Evolutionary conservation across 768 basidiomycete genomes (phyloP).

Genomic region (Kwoniella dendrophila): DNA sequence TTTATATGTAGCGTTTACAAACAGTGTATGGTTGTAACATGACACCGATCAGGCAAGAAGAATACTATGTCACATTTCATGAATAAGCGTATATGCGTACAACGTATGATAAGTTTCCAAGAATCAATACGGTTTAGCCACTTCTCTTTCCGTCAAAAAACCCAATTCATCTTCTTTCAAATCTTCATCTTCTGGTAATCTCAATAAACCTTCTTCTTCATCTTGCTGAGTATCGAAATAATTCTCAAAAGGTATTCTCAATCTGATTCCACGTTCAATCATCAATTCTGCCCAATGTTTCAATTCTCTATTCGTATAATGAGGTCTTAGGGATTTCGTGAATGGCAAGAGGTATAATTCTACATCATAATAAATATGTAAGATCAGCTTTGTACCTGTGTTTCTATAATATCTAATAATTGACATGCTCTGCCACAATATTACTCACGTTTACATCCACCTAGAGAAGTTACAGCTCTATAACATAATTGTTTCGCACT

Average conservation of each 20-base stretch:
- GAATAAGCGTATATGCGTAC: too few species aligned
- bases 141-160: slow-evolving; percentile 47
- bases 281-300: slow-evolving; percentile 56
- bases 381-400: not conserved
- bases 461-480: slow-evolving; percentile 54
- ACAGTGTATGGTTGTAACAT: too few species aligned
- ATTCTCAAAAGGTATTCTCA: slow-evolving; percentile 50
- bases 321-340: slow-evolving; percentile 45
- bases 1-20: too few species aligned
- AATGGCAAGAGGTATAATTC: slow-evolving; percentile 58
- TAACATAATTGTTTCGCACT: slow-evolving; percentile 56
- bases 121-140: slow-evolving; percentile 53
- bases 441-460: slow-evolving; percentile 56
- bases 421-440: not conserved
- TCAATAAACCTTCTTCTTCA: slow-evolving; percentile 32
- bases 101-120: too few species aligned
- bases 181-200: slow-evolving; percentile 40
- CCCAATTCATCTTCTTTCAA: slow-evolving; percentile 47
- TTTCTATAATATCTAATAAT: not conserved
- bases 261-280: slow-evolving; percentile 55
- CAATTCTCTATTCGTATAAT: slow-evolving; percentile 55
- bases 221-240: slow-evolving; percentile 38
- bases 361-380: slow-evolving; percentile 16
- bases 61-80: too few species aligned
- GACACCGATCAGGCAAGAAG: too few species aligned